These are phyloP conservation scores for Kingdonia uniflora DNA, from an alignment of 164 flowering plant species.

Conservation along the genomic window DNA sequence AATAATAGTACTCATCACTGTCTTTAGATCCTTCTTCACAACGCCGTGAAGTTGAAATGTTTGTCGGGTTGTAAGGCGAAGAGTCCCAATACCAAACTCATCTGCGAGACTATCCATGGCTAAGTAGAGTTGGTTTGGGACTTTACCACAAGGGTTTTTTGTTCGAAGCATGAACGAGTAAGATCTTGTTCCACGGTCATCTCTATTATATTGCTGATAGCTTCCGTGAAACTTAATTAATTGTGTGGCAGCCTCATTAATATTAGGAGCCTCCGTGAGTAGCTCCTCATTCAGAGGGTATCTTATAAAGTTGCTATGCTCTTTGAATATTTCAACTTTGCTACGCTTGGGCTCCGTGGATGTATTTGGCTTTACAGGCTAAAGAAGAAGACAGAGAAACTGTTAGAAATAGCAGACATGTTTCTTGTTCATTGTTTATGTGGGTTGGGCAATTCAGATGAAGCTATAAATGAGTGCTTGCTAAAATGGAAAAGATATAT, in stretches of 20 bases:
- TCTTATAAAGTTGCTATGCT: constrained; percentile 80
- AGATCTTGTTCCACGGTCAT: constrained; percentile 59
- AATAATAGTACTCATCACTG: constrained; percentile 87
- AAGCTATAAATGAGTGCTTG: neutral
- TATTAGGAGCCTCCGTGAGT: constrained; percentile 66
- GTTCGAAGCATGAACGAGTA: constrained; percentile 97
- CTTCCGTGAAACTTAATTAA: constrained; percentile 98
- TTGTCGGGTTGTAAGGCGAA: constrained; percentile 92
- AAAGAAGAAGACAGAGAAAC: constrained; percentile 18
- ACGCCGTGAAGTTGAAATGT: constrained; percentile 99
- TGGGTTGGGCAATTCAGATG: neutral
- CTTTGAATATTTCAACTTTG: constrained; percentile 94
- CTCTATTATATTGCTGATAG: constrained; percentile 83
- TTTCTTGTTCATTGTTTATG: neutral
- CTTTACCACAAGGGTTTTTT: constrained; percentile 92
- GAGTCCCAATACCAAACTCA: constrained; percentile 91
- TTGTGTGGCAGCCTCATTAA: constrained; percentile 88
- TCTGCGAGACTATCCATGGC: constrained; percentile 96
- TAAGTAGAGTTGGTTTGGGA: constrained; percentile 78
- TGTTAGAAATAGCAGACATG: neutral
- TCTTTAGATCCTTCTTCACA: constrained; percentile 79
- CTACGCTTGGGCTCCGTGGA: constrained; percentile 66
- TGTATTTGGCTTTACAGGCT: constrained; percentile 74
- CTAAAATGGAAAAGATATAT: too few relatives aligned
- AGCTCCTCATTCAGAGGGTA: constrained; percentile 96